These are phyloP conservation scores for Laetiporus sulphureus DNA, from an alignment of 1,284 basidiomycete genomes.

Conservation along the genomic window DNA sequence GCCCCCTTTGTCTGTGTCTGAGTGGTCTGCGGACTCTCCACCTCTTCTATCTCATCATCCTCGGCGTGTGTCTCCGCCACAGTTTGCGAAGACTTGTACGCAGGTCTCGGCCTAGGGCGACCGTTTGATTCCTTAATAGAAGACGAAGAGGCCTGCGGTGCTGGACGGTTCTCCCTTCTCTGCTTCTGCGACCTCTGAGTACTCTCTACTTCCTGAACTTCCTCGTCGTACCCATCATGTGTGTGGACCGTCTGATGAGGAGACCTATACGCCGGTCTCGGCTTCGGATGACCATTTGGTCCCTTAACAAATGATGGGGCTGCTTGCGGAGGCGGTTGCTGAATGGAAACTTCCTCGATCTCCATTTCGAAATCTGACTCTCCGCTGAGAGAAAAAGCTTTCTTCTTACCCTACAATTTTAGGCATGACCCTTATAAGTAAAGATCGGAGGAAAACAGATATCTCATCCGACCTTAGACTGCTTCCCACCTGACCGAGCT, in stretches of 20 bases:
- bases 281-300: neutral
- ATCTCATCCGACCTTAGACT: neutral
- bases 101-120: constrained; percentile 1
- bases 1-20: neutral
- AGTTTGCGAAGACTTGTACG: constrained; percentile 1
- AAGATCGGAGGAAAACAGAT: neutral
- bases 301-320: neutral
- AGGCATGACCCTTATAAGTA: too few species aligned
- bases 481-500: neutral
- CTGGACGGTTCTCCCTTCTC: too few species aligned
- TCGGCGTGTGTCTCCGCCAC: neutral
- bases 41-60: constrained; percentile 5
- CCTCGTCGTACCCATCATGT: too few species aligned
- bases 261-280: constrained; percentile 1
- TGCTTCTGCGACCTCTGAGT: too few species aligned
- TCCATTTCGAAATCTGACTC: neutral
- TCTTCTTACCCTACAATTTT: too few species aligned
- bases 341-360: neutral
- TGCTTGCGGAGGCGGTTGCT: neutral
- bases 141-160: neutral
- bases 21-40: neutral
- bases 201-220: too few species aligned
- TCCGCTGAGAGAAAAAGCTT: neutral
- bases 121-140: neutral
- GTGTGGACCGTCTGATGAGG: too few species aligned